Percentiles rank a stretch among this genome's conserved stretches.
These are phyloP conservation scores for Aspergillus viridinutans DNA, from an alignment of 2,329 filamentous ascomycete species.

Conservation along the genomic window DNA sequence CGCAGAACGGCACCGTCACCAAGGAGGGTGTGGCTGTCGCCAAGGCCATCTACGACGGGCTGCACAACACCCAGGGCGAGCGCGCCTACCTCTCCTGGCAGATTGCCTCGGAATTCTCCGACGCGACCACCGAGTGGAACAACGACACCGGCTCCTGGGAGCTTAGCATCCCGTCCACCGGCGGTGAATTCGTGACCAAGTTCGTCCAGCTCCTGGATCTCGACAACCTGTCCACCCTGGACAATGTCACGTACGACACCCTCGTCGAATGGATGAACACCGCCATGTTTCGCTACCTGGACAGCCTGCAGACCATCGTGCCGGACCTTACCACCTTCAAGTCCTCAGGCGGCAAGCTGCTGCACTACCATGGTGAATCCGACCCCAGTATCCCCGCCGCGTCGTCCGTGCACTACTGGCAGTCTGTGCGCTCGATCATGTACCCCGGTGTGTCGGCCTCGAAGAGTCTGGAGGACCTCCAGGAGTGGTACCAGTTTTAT, in stretches of 20 bases:
- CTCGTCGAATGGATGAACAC: constrained; percentile 52
- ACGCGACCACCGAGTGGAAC: constrained; percentile 23
- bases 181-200: constrained; percentile 37
- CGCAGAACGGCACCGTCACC: constrained; percentile 28
- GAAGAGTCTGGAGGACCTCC: constrained; percentile 39
- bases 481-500: constrained; percentile 54
- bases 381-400: constrained; percentile 51
- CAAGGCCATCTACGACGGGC: constrained; percentile 34
- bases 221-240: constrained; percentile 41
- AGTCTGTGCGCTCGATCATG: constrained; percentile 51
- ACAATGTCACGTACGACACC: constrained; percentile 54
- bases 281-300: constrained; percentile 47
- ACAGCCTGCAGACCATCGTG: constrained; percentile 51
- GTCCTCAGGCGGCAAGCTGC: constrained; percentile 50
- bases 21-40: constrained; percentile 30
- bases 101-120: constrained; percentile 22
- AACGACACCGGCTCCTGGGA: constrained; percentile 26
- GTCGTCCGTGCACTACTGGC: constrained; percentile 53
- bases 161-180: constrained; percentile 28
- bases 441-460: constrained; percentile 40
- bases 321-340: constrained; percentile 52
- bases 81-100: constrained; percentile 39
- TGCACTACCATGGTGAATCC: constrained; percentile 57
- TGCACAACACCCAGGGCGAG: constrained; percentile 37
- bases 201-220: constrained; percentile 27